phyloP scores from a whole-genome alignment of 495 filamentous ascomycete genomes.

The Talaromyces stipitatus region DNA sequence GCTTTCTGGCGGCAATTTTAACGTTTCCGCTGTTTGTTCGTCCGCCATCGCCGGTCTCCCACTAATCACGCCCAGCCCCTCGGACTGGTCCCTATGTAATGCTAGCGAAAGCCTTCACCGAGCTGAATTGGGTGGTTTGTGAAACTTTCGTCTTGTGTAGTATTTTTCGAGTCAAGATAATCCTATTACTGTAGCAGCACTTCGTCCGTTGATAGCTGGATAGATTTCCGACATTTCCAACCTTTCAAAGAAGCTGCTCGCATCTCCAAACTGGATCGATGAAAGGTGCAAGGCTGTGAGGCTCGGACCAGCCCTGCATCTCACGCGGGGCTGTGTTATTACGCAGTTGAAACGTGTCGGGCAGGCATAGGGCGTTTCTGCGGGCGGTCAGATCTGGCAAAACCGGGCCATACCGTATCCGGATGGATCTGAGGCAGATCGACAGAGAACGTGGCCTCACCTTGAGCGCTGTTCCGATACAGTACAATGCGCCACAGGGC shows the following conservation, averaged over 20 bases:
- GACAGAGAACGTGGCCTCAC: not conserved
- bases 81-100: not conserved
- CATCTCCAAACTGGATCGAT: not conserved
- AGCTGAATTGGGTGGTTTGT: not conserved
- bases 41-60: conserved; percentile 5
- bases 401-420: not conserved
- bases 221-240: conserved; percentile 1
- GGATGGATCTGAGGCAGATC: not conserved
- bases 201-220: not conserved
- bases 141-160: conserved; percentile 2
- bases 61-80: not conserved
- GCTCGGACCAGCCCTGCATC: conserved; percentile 3
- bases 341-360: not conserved
- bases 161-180: not conserved
- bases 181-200: not conserved
- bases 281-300: conserved; percentile 1
- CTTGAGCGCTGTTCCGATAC: not conserved
- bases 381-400: not conserved
- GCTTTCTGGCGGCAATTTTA: conserved; percentile 16
- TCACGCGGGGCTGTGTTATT: conserved; percentile 6
- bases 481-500: not conserved
- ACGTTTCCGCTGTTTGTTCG: conserved; percentile 3
- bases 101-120: not conserved
- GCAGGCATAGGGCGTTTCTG: not conserved
- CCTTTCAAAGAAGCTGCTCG: too few species aligned